Percentiles rank a stretch among this genome's conserved stretches.
phyloP scores from a whole-genome alignment of 2,329 filamentous ascomycete genomes.

The Alternaria sp. region DNA sequence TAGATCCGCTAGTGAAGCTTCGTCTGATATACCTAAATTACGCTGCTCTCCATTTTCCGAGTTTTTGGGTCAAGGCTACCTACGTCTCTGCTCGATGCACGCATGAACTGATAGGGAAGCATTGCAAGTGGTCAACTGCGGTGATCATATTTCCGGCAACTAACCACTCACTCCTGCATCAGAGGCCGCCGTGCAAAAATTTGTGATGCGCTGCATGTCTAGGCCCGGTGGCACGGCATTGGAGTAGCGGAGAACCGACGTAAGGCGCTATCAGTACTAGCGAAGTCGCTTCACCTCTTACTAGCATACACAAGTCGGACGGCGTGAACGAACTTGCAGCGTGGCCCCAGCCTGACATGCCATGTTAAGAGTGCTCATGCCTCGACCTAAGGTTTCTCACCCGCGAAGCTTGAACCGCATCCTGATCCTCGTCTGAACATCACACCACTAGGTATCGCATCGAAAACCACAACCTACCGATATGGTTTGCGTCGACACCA shows the following conservation, averaged over 20 bases:
- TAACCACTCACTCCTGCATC: too few species aligned
- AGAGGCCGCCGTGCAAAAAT: background rate
- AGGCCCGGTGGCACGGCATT: conserved; percentile 11
- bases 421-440: background rate
- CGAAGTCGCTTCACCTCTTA: background rate
- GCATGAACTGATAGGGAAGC: too few species aligned
- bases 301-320: background rate
- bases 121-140: too few species aligned
- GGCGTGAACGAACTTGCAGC: background rate
- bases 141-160: too few species aligned
- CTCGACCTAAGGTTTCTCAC: background rate
- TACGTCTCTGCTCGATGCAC: too few species aligned
- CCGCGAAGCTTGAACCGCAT: background rate
- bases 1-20: too few species aligned
- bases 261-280: conserved; percentile 13
- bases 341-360: background rate
- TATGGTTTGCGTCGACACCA: conserved; percentile 12
- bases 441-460: background rate
- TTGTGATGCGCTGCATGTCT: background rate
- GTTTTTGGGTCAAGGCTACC: too few species aligned
- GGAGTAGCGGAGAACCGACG: conserved; percentile 33
- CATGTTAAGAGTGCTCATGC: background rate
- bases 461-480: background rate
- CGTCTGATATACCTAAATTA: too few species aligned
- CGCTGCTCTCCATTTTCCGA: too few species aligned